phyloP scores from a whole-genome alignment of 108 stramenopile genomes.

The Pseudonitzschia multistriata region DNA sequence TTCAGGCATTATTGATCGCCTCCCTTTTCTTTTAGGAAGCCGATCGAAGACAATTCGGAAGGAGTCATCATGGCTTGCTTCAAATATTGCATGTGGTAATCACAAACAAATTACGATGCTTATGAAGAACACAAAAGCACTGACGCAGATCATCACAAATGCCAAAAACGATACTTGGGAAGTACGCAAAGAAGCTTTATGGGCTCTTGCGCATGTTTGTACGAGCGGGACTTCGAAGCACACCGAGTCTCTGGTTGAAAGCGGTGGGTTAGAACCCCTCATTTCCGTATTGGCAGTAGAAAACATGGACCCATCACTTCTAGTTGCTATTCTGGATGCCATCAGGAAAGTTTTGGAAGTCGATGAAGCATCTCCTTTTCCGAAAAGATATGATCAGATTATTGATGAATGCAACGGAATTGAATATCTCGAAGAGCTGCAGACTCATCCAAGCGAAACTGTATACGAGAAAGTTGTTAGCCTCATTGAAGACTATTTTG shows the following conservation, averaged over 20 bases:
- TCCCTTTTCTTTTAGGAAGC: constrained; percentile 22
- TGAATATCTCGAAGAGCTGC: constrained; percentile 75
- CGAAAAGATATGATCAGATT: constrained; percentile 33
- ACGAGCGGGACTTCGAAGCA: constrained; percentile 57
- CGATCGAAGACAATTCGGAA: constrained; percentile 71
- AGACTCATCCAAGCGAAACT: constrained; percentile 74
- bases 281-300: constrained; percentile 50
- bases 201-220: constrained; percentile 79
- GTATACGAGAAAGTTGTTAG: constrained; percentile 74
- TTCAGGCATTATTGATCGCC: constrained; percentile 56
- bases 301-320: constrained; percentile 51
- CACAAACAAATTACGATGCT: constrained; percentile 63
- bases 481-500: constrained; percentile 83
- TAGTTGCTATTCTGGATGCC: constrained; percentile 70
- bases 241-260: constrained; percentile 59
- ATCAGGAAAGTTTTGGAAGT: constrained; percentile 67
- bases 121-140: constrained; percentile 32
- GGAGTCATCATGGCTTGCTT: constrained; percentile 89
- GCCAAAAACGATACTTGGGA: constrained; percentile 69
- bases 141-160: constrained; percentile 48
- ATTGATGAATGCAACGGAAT: constrained; percentile 78
- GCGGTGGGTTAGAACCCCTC: constrained; percentile 65
- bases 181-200: constrained; percentile 89
- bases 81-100: constrained; percentile 93
- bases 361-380: constrained; percentile 15